Base-by-base conservation (phyloP, 345 rosid genomes). In the Eucalyptus dawsonii region DNA sequence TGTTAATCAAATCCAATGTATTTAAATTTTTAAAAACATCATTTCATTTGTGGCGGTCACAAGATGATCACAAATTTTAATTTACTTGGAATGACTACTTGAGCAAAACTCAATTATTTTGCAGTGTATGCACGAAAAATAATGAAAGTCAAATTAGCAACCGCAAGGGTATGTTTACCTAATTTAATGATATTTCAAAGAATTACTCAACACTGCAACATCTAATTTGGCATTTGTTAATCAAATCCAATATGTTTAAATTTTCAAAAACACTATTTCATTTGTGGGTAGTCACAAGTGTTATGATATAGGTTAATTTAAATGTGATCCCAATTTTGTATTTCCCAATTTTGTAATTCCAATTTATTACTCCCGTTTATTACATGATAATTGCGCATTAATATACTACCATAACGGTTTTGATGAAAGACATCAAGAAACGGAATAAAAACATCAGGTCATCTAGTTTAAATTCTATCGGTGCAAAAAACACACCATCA, bases 371-470 rank as follows among this genome's bases (percentile, higher is more conserved):
- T 21, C 58, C 2, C 0, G 25, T 53, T 21, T 53, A 19, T 53
- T 53, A 53, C 25, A 3, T 53, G 58, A 53, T 53, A 53, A 53
- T 53, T 53, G 25, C 11, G 0, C 58, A 53, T 53, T 53, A 53
- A 53, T 53, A 53, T 19, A 53, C 1, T 53, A 53, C 11, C 58
- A 53, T 53, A 17, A 51, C 1, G 4, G 22, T 51, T 51, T 51
- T 51, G 56, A 51, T 51, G 11, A 21, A 53, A 53, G 11, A 53
- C 1, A 5, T 21, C 25, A 53, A 53, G 58, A 53, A 19, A 53
- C 1, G 0, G 58, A 53, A 53, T 53, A 8, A 53, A 53, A 53
- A 4, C 0, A 0, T 4, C 5, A 8, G 0, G 25, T 53, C 1
- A 0, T 53, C 25, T 53, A 53, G 25, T 53, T 53, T 21, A 53